Conservation (phyloP, 768 basidiomycete genomes). For the Infundibulicybe gibba region DNA sequence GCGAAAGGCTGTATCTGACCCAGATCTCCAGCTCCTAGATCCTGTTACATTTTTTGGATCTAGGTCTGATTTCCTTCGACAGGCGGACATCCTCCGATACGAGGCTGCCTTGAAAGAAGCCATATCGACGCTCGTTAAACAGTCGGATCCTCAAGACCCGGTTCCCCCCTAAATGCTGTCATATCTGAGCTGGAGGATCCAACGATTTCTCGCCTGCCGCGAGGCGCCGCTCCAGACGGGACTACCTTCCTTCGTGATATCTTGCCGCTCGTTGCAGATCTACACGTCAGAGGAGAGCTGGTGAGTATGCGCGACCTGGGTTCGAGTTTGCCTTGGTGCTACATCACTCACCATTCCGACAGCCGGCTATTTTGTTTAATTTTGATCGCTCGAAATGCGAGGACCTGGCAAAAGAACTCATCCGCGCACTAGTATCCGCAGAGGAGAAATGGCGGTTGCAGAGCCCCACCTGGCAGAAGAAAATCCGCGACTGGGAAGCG, state of each 20-base stretch:
- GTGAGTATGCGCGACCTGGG: constrained; percentile 33
- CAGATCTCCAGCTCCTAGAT: constrained; percentile 28
- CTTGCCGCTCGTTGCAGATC: constrained; percentile 51
- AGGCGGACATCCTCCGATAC: constrained; percentile 59
- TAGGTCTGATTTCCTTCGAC: constrained; percentile 36
- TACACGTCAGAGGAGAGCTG: constrained; percentile 49
- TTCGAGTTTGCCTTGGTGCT: neutral
- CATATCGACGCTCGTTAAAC: constrained; percentile 31
- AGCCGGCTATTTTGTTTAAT: constrained; percentile 69
- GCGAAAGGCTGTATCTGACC: constrained; percentile 3
- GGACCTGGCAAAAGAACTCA: constrained; percentile 38
- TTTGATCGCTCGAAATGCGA: constrained; percentile 64
- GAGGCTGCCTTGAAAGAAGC: constrained; percentile 48
- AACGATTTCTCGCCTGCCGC: constrained; percentile 9
- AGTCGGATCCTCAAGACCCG: constrained; percentile 29
- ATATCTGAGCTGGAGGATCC: constrained; percentile 37
- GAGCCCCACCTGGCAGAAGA: constrained; percentile 46
- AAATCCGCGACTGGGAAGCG: constrained; percentile 44
- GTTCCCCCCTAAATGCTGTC: constrained; percentile 32
- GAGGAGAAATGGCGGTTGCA: constrained; percentile 48
- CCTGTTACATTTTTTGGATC: constrained; percentile 43
- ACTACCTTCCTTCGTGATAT: constrained; percentile 37
- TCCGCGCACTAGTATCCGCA: constrained; percentile 28
- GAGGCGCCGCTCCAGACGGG: constrained; percentile 20
- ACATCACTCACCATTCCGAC: neutral